Evolutionary conservation across 257 asterid genomes (phyloP).

Genomic region (Paulownia fortunei): DNA sequence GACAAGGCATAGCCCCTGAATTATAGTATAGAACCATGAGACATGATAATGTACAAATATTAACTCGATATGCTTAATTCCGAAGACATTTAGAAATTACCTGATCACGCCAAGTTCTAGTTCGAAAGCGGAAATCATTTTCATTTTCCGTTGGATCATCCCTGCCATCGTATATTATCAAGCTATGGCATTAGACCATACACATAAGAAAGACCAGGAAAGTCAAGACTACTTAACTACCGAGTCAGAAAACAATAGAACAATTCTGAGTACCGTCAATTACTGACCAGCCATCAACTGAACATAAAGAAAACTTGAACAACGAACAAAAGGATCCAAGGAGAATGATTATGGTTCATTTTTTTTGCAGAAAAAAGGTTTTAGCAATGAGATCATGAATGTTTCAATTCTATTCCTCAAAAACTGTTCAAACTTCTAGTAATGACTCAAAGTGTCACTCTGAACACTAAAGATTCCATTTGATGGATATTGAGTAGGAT

Average conservation of each 20-base stretch:
- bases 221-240: background rate
- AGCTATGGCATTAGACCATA: conserved; percentile 13
- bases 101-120: conserved; percentile 91
- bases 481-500: too few species aligned
- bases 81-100: conserved; percentile 45
- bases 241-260: background rate
- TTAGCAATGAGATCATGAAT: too few species aligned
- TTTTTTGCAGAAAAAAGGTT: too few species aligned
- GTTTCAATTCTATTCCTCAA: too few species aligned
- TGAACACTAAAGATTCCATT: too few species aligned
- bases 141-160: conserved; percentile 66
- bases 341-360: background rate
- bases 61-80: background rate
- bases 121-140: conserved; percentile 48
- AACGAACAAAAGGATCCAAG: background rate
- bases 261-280: background rate
- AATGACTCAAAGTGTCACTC: too few species aligned
- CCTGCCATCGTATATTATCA: conserved; percentile 43
- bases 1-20: conserved; percentile 95
- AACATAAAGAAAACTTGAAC: background rate
- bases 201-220: conserved; percentile 1
- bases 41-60: conserved; percentile 25
- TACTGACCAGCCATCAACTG: background rate
- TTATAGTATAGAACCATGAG: conserved; percentile 5
- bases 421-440: too few species aligned